These are phyloP conservation scores for Alloteropsis semialata DNA, from an alignment of 176 grass and related monocot genomes.

Conservation along the genomic window DNA sequence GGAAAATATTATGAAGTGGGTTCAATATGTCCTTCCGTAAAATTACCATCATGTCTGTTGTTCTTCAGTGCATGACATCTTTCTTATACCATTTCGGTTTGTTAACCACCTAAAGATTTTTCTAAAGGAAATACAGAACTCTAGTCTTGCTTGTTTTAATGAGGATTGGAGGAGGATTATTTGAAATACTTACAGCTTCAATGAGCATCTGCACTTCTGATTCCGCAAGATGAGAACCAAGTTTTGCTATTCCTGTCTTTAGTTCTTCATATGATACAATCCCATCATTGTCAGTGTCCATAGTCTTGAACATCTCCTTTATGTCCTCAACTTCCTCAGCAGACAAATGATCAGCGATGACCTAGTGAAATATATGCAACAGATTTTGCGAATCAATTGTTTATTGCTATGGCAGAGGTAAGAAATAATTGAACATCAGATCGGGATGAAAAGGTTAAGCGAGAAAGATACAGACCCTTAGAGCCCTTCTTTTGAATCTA, in stretches of 20 bases:
- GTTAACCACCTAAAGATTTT: not conserved
- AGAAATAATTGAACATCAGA: not conserved
- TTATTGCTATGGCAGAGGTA: not conserved
- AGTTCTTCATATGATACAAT: conserved; percentile 94
- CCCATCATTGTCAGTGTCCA: conserved; percentile 97
- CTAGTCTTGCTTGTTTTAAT: not conserved
- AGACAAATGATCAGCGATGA: conserved; percentile 98
- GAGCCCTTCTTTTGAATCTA: conserved; percentile 98
- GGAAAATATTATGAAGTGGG: not conserved
- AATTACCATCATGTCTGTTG: not conserved
- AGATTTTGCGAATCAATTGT: conserved; percentile 20
- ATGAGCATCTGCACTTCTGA: conserved; percentile 98
- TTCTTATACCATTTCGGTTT: not conserved
- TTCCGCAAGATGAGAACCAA: conserved; percentile 92
- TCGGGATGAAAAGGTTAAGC: conserved; percentile 11
- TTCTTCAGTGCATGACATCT: conserved; percentile 4
- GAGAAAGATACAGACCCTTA: conserved; percentile 53
- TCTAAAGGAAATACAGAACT: not conserved
- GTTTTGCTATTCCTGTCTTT: conserved; percentile 81
- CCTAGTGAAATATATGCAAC: conserved; percentile 40
- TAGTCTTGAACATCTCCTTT: conserved; percentile 98
- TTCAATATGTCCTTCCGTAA: not conserved
- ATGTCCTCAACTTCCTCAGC: conserved; percentile 97
- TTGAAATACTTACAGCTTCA: conserved; percentile 82
- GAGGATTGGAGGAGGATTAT: not conserved